A percentile compares a stretch with the other conserved stretches of the same genome.
Evolutionary conservation across 305 asterid species (phyloP).

Genomic region (Nicotiana rustica): DNA sequence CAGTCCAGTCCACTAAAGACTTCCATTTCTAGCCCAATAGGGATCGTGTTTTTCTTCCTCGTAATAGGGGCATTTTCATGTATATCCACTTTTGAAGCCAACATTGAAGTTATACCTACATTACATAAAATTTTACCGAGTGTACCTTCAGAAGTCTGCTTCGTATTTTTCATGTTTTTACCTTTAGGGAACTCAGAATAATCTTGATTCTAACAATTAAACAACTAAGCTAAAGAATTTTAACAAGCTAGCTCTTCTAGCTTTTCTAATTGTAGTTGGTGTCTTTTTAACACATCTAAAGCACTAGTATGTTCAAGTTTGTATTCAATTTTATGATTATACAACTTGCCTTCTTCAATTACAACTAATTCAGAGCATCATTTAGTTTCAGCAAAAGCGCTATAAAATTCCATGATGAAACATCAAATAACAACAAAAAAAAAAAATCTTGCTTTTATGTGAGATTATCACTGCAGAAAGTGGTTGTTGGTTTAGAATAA

Average conservation of each 20-base stretch:
- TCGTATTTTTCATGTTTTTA: constrained; percentile 29
- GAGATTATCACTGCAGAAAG: constrained; percentile 57
- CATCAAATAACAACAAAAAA: constrained; percentile 40
- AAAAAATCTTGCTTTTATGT: constrained; percentile 74
- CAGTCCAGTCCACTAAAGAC: background rate
- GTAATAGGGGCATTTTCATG: too few species aligned
- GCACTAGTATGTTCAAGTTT: constrained; percentile 40
- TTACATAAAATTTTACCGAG: too few species aligned
- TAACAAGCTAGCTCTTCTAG: constrained; percentile 61
- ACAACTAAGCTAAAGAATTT: constrained; percentile 64
- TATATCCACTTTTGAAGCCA: too few species aligned
- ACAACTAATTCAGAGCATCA: constrained; percentile 46
- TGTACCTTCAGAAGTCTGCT: background rate
- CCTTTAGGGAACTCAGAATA: constrained; percentile 42
- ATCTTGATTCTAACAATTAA: constrained; percentile 67
- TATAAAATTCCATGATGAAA: constrained; percentile 39
- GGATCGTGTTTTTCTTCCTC: background rate
- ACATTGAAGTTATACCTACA: too few species aligned
- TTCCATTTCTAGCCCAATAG: constrained; percentile 8
- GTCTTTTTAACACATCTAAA: constrained; percentile 54
- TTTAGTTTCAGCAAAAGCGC: constrained; percentile 59
- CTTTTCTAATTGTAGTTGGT: constrained; percentile 66
- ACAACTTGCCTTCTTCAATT: constrained; percentile 39
- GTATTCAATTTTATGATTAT: constrained; percentile 39
- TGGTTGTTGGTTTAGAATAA: background rate